These are phyloP conservation scores for Dothiorella sarmentorum DNA, from an alignment of 2,329 filamentous ascomycete species.

Conservation along the genomic window DNA sequence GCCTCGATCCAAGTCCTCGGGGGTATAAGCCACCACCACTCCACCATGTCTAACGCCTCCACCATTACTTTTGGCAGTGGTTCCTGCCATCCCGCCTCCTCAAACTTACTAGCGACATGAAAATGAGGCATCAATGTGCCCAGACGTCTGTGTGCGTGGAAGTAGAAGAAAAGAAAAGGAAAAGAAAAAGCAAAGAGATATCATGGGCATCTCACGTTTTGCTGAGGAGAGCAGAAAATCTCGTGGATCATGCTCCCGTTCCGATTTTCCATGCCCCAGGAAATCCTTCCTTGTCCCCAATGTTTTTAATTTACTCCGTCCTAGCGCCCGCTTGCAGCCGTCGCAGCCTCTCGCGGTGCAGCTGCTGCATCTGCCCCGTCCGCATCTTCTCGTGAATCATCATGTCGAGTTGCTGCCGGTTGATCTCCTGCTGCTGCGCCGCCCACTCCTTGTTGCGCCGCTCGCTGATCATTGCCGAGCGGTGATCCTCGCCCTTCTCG, in stretches of 20 bases:
- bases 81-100: not conserved
- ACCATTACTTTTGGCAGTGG: not conserved
- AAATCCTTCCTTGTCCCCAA: too few species aligned
- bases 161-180: not conserved
- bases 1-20: not conserved
- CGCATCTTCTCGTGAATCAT: slow-evolving; percentile 74
- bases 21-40: slow-evolving; percentile 8
- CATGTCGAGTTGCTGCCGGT: slow-evolving; percentile 58
- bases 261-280: too few species aligned
- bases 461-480: slow-evolving; percentile 54
- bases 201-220: not conserved
- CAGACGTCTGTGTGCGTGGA: slow-evolving; percentile 1
- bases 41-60: not conserved
- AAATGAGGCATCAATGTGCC: not conserved
- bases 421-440: slow-evolving; percentile 56
- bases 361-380: slow-evolving; percentile 67
- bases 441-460: slow-evolving; percentile 61
- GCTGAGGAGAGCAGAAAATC: not conserved
- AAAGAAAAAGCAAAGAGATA: not conserved
- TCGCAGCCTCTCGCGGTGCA: slow-evolving; percentile 75
- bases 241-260: not conserved
- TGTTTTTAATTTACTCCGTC: slow-evolving; percentile 3
- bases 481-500: slow-evolving; percentile 33
- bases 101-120: not conserved
- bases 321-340: slow-evolving; percentile 65